Evolutionary conservation across 129 eudicot genomes (phyloP), one percentile per base, ranked within the genome.

Genomic region (Heracleum sosnowskyi): DNA sequence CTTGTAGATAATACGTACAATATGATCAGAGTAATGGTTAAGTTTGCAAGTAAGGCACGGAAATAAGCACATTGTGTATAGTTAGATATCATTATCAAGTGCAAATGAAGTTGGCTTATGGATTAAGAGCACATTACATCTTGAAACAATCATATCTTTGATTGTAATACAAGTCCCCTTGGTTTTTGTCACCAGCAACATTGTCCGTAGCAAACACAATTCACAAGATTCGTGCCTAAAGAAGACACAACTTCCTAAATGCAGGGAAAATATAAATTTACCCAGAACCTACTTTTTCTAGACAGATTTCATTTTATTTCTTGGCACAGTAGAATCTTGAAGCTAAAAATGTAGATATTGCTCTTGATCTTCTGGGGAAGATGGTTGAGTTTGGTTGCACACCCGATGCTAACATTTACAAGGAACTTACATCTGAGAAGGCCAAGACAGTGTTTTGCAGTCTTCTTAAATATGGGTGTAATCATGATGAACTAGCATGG

Each of bases 401-500:
- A 62, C 96, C 89, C n/a, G 84, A 83, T 76, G 46, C 84, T 12
- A 83, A 81, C 76, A 89, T 88, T 8, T 93, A 76, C 60, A 83
- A 80, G 80, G 89, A 87, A 34, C 79, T 93, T 63, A 88, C 64
- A 40, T 60, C 75, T 18, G 90, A 86, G 60, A 81, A 85, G 53
- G 98, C 92, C 9, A 86, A 89, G 79, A 83, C 80, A 64, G 82
- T 79, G 39, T 93, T 93, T 73, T 79, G 87, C 55, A 83, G 87
- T 79, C 79, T 91, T 29, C 88, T 93, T 79, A 82, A 78, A 2
- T 75, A 74, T 79, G 97, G 89, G 75, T 93, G 87, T 75, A 88
- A 89, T 89, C 76, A 85, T 60, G 98, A 93, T 88, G 98, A 93
- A 85, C 82, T 93, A 51, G 97, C 88, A 63, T 93, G 98, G 98